Conservation (phyloP, 1,139 yeast species). For the Scheffersomyces titani region DNA sequence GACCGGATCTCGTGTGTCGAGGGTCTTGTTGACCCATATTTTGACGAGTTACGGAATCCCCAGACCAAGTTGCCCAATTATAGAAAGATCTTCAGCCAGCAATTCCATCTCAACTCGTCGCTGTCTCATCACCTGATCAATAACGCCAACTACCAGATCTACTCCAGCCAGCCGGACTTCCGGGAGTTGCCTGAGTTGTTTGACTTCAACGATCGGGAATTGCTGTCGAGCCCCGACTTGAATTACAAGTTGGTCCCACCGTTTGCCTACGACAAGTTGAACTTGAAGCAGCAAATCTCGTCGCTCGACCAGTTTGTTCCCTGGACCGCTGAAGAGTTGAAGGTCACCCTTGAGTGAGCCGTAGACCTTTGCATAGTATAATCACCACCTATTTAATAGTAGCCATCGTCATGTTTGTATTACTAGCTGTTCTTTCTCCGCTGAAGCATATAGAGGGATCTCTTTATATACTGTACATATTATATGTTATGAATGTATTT, state of each 20-base stretch:
- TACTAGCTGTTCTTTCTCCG: not conserved
- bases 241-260: constrained; percentile 40
- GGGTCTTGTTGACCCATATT: constrained; percentile 70
- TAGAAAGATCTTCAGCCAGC: constrained; percentile 47
- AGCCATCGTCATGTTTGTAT: not conserved
- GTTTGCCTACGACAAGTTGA: constrained; percentile 36
- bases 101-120: constrained; percentile 25
- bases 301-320: constrained; percentile 36
- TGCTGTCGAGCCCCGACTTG: constrained; percentile 39
- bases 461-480: not conserved
- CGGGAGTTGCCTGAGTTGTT: constrained; percentile 48
- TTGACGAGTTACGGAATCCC: constrained; percentile 69
- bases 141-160: constrained; percentile 40
- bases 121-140: constrained; percentile 16
- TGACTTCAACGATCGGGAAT: constrained; percentile 52
- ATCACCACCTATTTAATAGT: not conserved
- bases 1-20: constrained; percentile 70
- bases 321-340: constrained; percentile 33
- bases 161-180: constrained; percentile 42
- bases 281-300: constrained; percentile 23
- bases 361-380: not conserved
- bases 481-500: not conserved
- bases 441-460: not conserved
- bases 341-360: constrained; percentile 35
- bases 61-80: constrained; percentile 56